A percentile compares a stretch with the other conserved stretches of the same genome.
phyloP scores from a whole-genome alignment of 306 rosid species.

The Castanea mollissima region DNA sequence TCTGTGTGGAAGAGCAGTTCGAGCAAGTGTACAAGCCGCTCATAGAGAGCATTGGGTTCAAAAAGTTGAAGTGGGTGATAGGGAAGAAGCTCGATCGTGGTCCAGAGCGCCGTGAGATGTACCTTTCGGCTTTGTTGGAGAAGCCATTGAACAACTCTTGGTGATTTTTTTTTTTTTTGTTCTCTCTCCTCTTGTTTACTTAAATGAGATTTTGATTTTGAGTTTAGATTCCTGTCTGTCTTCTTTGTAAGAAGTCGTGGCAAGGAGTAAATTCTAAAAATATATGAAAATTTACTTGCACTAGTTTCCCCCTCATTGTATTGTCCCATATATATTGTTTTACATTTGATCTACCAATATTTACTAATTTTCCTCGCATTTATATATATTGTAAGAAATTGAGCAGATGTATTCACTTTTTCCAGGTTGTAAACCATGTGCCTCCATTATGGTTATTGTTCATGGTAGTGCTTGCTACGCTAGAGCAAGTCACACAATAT shows the following conservation, averaged over 20 bases:
- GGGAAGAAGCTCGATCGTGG: conserved; percentile 46
- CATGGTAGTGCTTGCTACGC: too few relatives aligned
- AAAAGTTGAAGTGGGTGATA: conserved; percentile 41
- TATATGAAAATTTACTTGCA: neutral
- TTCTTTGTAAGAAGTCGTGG: neutral
- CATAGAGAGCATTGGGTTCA: conserved; percentile 45
- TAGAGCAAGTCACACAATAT: too few relatives aligned
- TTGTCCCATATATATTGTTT: neutral
- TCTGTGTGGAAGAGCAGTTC: conserved; percentile 37
- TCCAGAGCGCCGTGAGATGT: conserved; percentile 33
- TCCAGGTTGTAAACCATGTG: too few relatives aligned
- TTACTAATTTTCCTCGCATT: neutral
- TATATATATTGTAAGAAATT: too few relatives aligned
- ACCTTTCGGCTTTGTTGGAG: conserved; percentile 49
- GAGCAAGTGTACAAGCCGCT: conserved; percentile 36
- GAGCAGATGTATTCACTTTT: too few relatives aligned
- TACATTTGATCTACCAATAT: neutral
- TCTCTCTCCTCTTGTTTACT: neutral
- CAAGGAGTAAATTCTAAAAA: neutral
- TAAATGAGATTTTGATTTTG: neutral
- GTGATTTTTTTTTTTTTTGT: neutral
- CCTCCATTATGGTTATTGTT: too few relatives aligned
- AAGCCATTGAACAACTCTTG: conserved; percentile 39
- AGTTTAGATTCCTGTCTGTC: neutral
- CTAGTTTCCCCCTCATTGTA: neutral